Evolutionary conservation across 2,329 filamentous ascomycete species (phyloP).

Genomic region (Talaromyces rugulosus): DNA sequence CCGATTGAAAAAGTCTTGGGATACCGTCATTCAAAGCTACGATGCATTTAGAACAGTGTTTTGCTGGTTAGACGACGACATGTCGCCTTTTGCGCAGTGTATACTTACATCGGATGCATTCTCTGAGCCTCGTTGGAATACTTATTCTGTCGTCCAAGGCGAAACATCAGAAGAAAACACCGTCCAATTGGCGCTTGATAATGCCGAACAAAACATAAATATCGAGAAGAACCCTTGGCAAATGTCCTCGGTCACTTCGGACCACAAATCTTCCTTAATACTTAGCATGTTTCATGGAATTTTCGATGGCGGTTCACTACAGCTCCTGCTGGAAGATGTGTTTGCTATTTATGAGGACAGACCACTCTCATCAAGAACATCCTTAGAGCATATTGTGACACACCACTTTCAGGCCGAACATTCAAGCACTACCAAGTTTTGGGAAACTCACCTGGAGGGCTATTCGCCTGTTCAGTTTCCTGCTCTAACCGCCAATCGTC

Average conservation of each 20-base stretch:
- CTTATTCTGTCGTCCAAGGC: constrained; percentile 9
- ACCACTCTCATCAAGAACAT: constrained; percentile 15
- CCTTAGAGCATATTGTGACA: constrained; percentile 22
- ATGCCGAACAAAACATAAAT: constrained; percentile 19
- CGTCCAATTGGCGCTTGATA: constrained; percentile 17
- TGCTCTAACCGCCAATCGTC: constrained; percentile 19
- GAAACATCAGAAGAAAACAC: constrained; percentile 3
- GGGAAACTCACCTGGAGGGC: constrained; percentile 18
- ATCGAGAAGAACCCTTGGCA: constrained; percentile 20
- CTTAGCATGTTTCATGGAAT: constrained; percentile 36
- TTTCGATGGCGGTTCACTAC: constrained; percentile 33
- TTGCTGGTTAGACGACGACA: constrained; percentile 27
- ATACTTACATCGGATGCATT: constrained; percentile 19
- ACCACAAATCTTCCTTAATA: constrained; percentile 16
- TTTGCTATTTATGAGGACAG: constrained; percentile 16
- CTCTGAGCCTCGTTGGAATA: constrained; percentile 14
- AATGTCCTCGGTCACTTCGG: constrained; percentile 18
- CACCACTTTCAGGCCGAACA: constrained; percentile 23
- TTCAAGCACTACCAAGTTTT: constrained; percentile 17
- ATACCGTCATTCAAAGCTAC: constrained; percentile 22
- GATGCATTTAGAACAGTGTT: constrained; percentile 32
- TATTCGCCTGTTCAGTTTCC: constrained; percentile 21
- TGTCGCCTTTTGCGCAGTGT: constrained; percentile 34
- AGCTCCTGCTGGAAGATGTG: constrained; percentile 31
- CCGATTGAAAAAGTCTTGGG: constrained; percentile 22